These are phyloP conservation scores for Leavenworthia alabamica DNA, from an alignment of 345 rosid species.

Conservation along the genomic window DNA sequence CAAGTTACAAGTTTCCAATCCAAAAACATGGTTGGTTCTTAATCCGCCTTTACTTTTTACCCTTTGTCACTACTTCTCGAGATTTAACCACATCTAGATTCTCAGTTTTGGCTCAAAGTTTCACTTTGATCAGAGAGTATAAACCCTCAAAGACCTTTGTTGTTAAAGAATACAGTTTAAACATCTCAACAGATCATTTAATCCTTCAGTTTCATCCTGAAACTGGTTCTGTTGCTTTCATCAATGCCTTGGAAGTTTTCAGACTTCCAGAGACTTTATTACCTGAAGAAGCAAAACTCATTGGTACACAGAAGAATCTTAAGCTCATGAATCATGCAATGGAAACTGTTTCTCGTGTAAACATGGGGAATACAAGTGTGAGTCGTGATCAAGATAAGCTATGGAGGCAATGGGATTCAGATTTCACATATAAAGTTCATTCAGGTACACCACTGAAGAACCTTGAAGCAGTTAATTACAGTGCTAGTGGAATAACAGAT, in stretches of 20 bases:
- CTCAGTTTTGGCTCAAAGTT: conserved; percentile 60
- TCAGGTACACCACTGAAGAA: conserved; percentile 31
- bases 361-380: conserved; percentile 71
- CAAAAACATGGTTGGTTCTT: conserved; percentile 49
- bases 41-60: conserved; percentile 72
- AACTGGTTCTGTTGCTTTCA: conserved; percentile 47
- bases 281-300: conserved; percentile 38
- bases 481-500: conserved; percentile 33
- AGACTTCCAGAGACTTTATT: conserved; percentile 52
- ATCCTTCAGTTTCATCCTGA: conserved; percentile 47
- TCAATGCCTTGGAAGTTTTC: conserved; percentile 72
- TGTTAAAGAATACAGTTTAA: conserved; percentile 57
- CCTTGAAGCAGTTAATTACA: conserved; percentile 43
- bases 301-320: conserved; percentile 29
- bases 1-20: conserved; percentile 46
- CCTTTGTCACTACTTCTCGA: conserved; percentile 32
- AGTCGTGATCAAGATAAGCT: conserved; percentile 44
- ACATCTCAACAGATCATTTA: conserved; percentile 38
- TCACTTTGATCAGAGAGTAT: conserved; percentile 53
- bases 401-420: conserved; percentile 78
- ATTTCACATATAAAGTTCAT: conserved; percentile 33
- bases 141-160: conserved; percentile 20
- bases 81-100: conserved; percentile 54
- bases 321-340: conserved; percentile 39
- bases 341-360: conserved; percentile 73